phyloP scores from a whole-genome alignment of 257 asterid species.

The Solanum ossicruentum region DNA sequence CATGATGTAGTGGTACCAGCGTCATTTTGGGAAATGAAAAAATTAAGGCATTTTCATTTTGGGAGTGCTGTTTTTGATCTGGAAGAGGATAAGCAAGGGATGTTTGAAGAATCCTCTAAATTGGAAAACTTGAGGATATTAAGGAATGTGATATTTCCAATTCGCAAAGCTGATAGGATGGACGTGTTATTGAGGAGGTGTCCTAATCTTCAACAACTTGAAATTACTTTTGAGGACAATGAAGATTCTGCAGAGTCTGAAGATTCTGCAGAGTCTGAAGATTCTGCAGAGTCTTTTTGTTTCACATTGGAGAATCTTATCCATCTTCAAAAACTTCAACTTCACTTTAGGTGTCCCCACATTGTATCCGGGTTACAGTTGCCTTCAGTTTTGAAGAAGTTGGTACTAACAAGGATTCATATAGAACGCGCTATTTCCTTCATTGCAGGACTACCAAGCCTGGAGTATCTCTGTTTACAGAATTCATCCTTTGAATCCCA shows the following conservation, averaged over 20 bases:
- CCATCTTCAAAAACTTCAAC: neutral
- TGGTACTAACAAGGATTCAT: neutral
- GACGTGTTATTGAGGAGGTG: neutral
- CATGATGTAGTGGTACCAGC: neutral
- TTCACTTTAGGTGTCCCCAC: neutral
- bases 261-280: too few relatives aligned
- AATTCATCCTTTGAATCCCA: rapidly evolving
- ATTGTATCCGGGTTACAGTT: neutral
- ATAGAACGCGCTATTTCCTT: neutral
- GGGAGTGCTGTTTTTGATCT: neutral
- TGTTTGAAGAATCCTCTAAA: neutral
- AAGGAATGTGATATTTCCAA: neutral
- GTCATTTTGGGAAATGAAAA: neutral
- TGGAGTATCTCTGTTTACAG: neutral
- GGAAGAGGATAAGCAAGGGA: neutral
- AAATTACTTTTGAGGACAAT: neutral
- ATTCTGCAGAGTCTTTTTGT: neutral
- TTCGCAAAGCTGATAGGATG: neutral
- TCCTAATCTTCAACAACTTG: neutral
- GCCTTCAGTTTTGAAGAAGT: neutral
- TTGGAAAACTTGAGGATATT: neutral
- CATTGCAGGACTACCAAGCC: neutral
- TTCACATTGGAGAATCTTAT: neutral
- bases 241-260: too few relatives aligned
- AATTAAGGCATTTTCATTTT: neutral